Evolutionary conservation across 306 rosid genomes (phyloP), one percentile per base, ranked within the genome.

Genomic region (Acacia confusa): DNA sequence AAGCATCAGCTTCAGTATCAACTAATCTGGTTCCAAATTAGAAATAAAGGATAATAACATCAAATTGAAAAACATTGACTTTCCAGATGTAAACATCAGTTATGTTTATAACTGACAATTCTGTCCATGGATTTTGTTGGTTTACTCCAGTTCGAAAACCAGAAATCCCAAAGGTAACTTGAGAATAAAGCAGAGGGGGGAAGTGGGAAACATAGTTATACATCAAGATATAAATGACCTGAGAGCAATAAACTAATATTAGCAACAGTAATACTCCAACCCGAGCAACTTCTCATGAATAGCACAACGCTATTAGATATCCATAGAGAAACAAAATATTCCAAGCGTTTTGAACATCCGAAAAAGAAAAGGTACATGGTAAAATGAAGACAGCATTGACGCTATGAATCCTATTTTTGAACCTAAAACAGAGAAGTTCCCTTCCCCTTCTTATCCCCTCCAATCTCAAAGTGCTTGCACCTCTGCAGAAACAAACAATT

Each of bases 391-490:
- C 52, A 58, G 75, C 78, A 66, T 9, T 4, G 63, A 61, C 76
- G 52, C 75, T 41, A 36, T 65, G 79, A 27, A 65, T 48, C 55
- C 74, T 82, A 85, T 27, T 50, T 79, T 32, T 73, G 40, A 17
- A 58, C 58, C 45, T 83, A 88, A 74, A 88, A 88, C n/a, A 88
- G 83, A 60, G 91, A 88, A 6, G 91, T 88, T 83, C 91, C 91
- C 58, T 88, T 88, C 6, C 91, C 91, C 88, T 88, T 88, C 86
- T 88, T 88, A 78, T 88, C 91, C 2, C 91, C 91, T 48, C 91
- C 91, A 67, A 88, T 88, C 87, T 88, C 91, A 73, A 88, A 88
- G 45, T 88, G 91, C 83, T 88, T 88, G 88, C 91, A 88, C 83
- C 91, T 84, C 91, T 88, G 88, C 88, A 85, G 11, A 83, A 78